Percentiles rank a stretch among this genome's conserved stretches.
These are phyloP conservation scores for Arthrobotrys entomopaga DNA, from an alignment of 2,329 filamentous ascomycete species.

Conservation along the genomic window DNA sequence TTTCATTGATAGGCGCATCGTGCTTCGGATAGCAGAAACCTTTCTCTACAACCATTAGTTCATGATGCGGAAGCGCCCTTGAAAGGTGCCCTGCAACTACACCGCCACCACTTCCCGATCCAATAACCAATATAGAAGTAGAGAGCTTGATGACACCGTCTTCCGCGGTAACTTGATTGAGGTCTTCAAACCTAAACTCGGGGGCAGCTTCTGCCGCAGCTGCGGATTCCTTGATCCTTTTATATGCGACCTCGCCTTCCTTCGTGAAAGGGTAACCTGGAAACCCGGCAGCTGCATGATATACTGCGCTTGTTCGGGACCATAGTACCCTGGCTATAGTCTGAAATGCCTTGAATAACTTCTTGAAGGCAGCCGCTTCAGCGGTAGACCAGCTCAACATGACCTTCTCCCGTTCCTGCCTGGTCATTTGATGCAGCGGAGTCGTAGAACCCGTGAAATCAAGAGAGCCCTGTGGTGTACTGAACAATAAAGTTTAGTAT, in stretches of 20 bases:
- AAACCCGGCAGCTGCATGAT: slow-evolving; percentile 64
- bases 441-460: slow-evolving; percentile 74
- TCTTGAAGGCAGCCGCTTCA: slow-evolving; percentile 59
- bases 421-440: slow-evolving; percentile 71
- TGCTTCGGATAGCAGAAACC: slow-evolving; percentile 70
- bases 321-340: slow-evolving; percentile 24
- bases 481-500: slow-evolving; percentile 60
- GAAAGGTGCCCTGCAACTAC: slow-evolving; percentile 83
- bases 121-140: slow-evolving; percentile 84
- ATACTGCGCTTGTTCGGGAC: slow-evolving; percentile 64
- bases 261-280: slow-evolving; percentile 71
- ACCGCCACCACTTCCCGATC: slow-evolving; percentile 85
- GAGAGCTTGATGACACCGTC: slow-evolving; percentile 65
- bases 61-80: slow-evolving; percentile 69
- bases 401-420: slow-evolving; percentile 71
- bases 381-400: slow-evolving; percentile 72
- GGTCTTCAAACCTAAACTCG: slow-evolving; percentile 60
- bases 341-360: slow-evolving; percentile 52
- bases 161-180: slow-evolving; percentile 65
- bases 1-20: slow-evolving; percentile 34
- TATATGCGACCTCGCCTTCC: slow-evolving; percentile 57
- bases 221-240: slow-evolving; percentile 61
- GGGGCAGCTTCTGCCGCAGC: slow-evolving; percentile 60
- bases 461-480: slow-evolving; percentile 71
- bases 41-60: slow-evolving; percentile 76